Conservation (phyloP, 352 stramenopile genomes). For the Phytophthora brassicae region DNA sequence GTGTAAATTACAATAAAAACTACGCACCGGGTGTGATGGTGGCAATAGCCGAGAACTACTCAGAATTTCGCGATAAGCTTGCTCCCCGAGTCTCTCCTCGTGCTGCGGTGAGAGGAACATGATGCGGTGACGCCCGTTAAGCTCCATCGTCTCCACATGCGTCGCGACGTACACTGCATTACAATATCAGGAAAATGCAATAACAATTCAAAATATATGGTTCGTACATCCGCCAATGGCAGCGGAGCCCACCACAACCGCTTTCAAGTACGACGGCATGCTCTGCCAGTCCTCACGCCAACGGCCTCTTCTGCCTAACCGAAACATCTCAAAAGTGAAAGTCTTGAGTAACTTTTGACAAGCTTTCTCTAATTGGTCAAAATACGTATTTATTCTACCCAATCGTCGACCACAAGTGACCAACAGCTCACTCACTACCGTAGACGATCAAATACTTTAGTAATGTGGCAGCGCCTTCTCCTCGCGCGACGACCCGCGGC, state of each 20-base stretch:
- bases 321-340: conserved; percentile 12
- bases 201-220: not conserved
- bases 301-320: not conserved
- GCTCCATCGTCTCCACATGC: conserved; percentile 67
- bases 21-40: conserved; percentile 44
- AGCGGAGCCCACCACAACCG: conserved; percentile 25
- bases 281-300: conserved; percentile 39
- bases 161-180: conserved; percentile 33
- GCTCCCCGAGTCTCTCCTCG: conserved; percentile 55
- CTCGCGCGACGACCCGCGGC: conserved; percentile 14
- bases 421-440: no score
- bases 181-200: not conserved
- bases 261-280: conserved; percentile 41
- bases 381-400: conserved; percentile 13
- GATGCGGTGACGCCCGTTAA: conserved; percentile 52
- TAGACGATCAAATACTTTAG: no score
- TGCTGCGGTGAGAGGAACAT: conserved; percentile 64
- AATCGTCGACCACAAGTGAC: no score
- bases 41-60: conserved; percentile 46
- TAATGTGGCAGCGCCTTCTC: conserved; percentile 27
- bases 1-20: not conserved
- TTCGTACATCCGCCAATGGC: conserved; percentile 35
- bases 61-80: conserved; percentile 52
- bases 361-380: conserved; percentile 14
- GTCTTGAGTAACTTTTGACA: not conserved